Percentiles rank a stretch among this genome's conserved stretches.
Conservation (phyloP, 768 basidiomycete species). For the Suillus plorans region DNA sequence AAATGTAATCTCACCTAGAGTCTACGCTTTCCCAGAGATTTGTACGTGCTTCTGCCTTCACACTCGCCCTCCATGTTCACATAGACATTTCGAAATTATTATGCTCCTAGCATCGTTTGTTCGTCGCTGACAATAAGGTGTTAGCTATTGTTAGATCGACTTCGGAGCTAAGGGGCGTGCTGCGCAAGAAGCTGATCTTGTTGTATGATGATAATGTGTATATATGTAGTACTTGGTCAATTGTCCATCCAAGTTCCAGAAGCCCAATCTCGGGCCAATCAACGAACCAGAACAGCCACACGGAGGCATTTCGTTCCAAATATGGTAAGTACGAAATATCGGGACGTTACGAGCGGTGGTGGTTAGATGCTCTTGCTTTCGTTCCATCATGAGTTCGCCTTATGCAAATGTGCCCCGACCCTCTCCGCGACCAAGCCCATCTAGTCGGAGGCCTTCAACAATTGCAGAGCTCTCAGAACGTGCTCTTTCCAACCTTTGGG, state of each 20-base stretch:
- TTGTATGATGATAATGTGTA: neutral
- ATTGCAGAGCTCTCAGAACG: slow-evolving; percentile 67
- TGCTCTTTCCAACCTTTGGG: slow-evolving; percentile 57
- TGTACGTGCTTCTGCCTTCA: neutral
- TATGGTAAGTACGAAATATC: slow-evolving; percentile 1
- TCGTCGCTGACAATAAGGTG: neutral
- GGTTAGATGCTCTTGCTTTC: slow-evolving; percentile 8
- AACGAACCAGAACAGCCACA: slow-evolving; percentile 2
- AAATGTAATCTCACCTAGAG: neutral
- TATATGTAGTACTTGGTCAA: neutral
- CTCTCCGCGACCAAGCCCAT: slow-evolving; percentile 9
- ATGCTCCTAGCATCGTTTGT: neutral
- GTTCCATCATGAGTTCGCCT: slow-evolving; percentile 14
- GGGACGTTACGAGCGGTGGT: slow-evolving; percentile 7
- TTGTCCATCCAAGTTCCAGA: neutral
- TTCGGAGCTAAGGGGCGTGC: neutral
- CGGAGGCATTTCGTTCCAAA: slow-evolving; percentile 2
- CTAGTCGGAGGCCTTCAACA: slow-evolving; percentile 47
- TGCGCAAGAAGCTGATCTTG: neutral
- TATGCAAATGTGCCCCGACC: slow-evolving; percentile 4
- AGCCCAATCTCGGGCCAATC: neutral
- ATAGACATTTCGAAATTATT: neutral
- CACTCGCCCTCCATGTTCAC: neutral
- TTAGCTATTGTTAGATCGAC: neutral
- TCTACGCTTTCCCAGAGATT: neutral